Evolutionary conservation across 2,329 filamentous ascomycete genomes (phyloP), one percentile per base, ranked within the genome.

Genomic region (Paraphoma sp.): DNA sequence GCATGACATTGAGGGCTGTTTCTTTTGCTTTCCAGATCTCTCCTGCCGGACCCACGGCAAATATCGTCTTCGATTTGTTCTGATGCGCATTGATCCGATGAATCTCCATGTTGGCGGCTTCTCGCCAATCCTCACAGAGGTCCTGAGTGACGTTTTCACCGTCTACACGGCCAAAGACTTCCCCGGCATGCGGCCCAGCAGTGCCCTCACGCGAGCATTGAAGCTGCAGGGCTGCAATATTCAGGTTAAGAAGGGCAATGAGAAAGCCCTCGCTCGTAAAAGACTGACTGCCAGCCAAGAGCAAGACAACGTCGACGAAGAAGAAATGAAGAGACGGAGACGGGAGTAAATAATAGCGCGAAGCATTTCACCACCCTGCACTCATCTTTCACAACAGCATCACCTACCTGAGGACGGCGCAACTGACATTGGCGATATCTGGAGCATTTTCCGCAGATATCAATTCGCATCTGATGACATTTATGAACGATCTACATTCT

Each of bases 131-230:
- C 77, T 84, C n/a, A 82, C 81, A 7, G 79, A 80, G 56, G 77
- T 81, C 14, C 83, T 87, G 77, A 92, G 87, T 69, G 86, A 91
- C 14, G 79, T 87, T n/a, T 93, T 95, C 70, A 87, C 85, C 11
- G 91, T 93, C 7, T 93, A 89, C 74, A 93, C 89, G 43, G 91
- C 91, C 43, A 95, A 94, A 72, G 91, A 94, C 70, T 95, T 95
- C 57, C 90, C 90, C 0, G 91, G 91, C 6, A 95, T 95, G 91
- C 83, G 88, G 54, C 87, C 90, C 1, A 93, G 89, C 73, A 93
- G 89, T 28, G 81, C 84, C 16, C 78, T 95, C 38, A 91, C 91
- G 1, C 90, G 90, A 73, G 82, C 85, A 31, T 79, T 95, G 54
- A 91, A 92, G 74, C 83, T 90, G 67, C 91, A 94, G 76, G 91